phyloP scores from a whole-genome alignment of 2,329 filamentous ascomycete genomes.

The Penicillium sp. region DNA sequence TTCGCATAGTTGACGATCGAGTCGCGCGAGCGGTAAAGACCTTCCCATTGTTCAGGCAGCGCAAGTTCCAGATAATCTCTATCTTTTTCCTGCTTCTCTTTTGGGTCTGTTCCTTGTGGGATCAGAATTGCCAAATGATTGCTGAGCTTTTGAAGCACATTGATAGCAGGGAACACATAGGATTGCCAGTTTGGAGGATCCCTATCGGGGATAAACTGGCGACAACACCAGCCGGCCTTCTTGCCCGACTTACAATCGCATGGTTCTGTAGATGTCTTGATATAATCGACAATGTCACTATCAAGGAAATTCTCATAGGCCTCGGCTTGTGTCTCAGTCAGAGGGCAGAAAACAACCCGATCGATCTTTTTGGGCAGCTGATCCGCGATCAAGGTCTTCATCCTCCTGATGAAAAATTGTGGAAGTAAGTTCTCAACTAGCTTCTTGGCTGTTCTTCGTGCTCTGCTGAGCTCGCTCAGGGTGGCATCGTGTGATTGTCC shows the following conservation, averaged over 20 bases:
- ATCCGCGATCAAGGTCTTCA: slow-evolving; percentile 84
- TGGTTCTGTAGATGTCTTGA: slow-evolving; percentile 57
- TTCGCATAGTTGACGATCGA: slow-evolving; percentile 73
- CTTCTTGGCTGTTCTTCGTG: slow-evolving; percentile 71
- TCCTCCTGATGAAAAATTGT: slow-evolving; percentile 78
- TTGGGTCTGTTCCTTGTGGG: slow-evolving; percentile 55
- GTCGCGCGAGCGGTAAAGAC: slow-evolving; percentile 65
- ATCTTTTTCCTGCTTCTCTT: slow-evolving; percentile 69
- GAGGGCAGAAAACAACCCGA: slow-evolving; percentile 84
- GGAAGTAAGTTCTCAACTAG: slow-evolving; percentile 81
- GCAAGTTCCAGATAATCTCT: slow-evolving; percentile 64
- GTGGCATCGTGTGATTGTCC: slow-evolving; percentile 93
- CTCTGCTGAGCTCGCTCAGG: slow-evolving; percentile 67
- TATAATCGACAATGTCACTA: slow-evolving; percentile 58
- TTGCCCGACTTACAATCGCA: slow-evolving; percentile 64
- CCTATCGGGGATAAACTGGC: slow-evolving; percentile 51
- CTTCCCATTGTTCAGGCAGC: slow-evolving; percentile 64
- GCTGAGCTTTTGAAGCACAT: slow-evolving; percentile 72
- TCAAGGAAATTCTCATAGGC: slow-evolving; percentile 78
- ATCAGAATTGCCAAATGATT: slow-evolving; percentile 89
- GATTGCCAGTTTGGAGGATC: slow-evolving; percentile 55
- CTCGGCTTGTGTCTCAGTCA: slow-evolving; percentile 69
- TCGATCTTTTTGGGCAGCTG: slow-evolving; percentile 93
- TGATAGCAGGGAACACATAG: slow-evolving; percentile 76
- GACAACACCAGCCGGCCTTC: slow-evolving; percentile 75